Base-by-base conservation (phyloP, 106 monocot species). In the Iris macrosiphon region DNA sequence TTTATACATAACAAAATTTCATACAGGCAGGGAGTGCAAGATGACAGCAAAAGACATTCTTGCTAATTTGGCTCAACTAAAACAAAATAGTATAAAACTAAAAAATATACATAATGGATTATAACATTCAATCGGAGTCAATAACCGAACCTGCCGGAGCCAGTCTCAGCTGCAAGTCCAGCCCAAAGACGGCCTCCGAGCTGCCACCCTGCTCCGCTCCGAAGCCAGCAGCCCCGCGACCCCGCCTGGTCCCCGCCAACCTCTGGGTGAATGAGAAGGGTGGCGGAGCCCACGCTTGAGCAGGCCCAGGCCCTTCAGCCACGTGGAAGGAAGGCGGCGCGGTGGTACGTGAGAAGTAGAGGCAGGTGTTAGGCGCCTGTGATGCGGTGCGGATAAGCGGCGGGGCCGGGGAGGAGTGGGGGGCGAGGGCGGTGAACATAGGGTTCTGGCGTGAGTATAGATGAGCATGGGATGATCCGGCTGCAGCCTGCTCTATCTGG, bases 121-220 rank as follows among this genome's bases (percentile, higher is more conserved):
- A n/a, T n/a, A n/a, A n/a, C n/a, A n/a, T n/a, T n/a, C n/a, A n/a
- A n/a, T n/a, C n/a, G n/a, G n/a, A n/a, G n/a, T n/a, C n/a, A n/a
- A n/a, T n/a, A n/a, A n/a, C n/a, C 0, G 45, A 72, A 3, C 86
- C 79, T 15, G 92, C 76, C 3, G 92, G 92, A 1, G 92, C 92
- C 3, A 92, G 79, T 62, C 86, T 86, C 31, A 92, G 86, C 60
- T 92, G 82, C 51, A 92, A 66, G 68, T 92, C 87, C 57, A 92
- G 45, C 45, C 79, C 89, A 40, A 79, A 60, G 20, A 32, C 61
- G n/a, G n/a, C n/a, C n/a, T n/a, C n/a, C n/a, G n/a, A n/a, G n/a
- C n/a, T n/a, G n/a, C 72, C 73, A 1, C 70, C 83, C 12, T 64
- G 2, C 8, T 40, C 48, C 8, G 46, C 49, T n/a, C 30, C 27